Conservation (phyloP, 345 rosid species). For the Physaria fendleri region DNA sequence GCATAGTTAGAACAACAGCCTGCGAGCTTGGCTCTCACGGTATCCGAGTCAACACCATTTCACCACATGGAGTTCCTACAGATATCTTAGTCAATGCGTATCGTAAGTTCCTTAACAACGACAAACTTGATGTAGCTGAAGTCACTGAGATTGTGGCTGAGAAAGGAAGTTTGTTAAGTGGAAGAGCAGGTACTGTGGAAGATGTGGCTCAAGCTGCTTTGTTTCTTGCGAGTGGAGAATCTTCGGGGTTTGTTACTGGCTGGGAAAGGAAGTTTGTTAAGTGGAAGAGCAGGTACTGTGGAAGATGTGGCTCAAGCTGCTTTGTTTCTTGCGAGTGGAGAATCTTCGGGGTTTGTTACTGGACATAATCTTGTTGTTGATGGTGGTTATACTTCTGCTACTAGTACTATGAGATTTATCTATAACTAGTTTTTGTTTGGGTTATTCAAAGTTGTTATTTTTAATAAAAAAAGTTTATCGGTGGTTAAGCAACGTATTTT, state of each 20-base stretch:
- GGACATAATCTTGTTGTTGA: conserved; percentile 74
- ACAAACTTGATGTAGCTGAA: conserved; percentile 35
- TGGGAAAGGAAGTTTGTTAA: no score
- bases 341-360: conserved; percentile 57
- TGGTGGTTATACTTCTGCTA: conserved; percentile 71
- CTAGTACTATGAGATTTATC: conserved; percentile 38
- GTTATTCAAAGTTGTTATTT: background rate
- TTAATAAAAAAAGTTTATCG: no score
- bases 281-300: conserved; percentile 42
- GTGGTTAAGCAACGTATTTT: no score
- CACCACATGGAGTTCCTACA: conserved; percentile 93
- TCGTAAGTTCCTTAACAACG: conserved; percentile 38
- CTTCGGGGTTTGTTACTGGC: conserved; percentile 64
- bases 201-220: conserved; percentile 67
- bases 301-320: conserved; percentile 73
- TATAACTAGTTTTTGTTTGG: conserved; percentile 27
- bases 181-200: conserved; percentile 48
- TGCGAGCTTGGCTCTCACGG: conserved; percentile 73
- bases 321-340: conserved; percentile 60
- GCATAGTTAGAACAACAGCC: conserved; percentile 48
- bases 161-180: conserved; percentile 56
- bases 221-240: conserved; percentile 59
- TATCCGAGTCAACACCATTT: conserved; percentile 71
- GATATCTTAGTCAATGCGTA: conserved; percentile 61
- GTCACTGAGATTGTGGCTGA: conserved; percentile 47